phyloP scores from a whole-genome alignment of 768 basidiomycete species.

The Paxillus ammoniavirescens region DNA sequence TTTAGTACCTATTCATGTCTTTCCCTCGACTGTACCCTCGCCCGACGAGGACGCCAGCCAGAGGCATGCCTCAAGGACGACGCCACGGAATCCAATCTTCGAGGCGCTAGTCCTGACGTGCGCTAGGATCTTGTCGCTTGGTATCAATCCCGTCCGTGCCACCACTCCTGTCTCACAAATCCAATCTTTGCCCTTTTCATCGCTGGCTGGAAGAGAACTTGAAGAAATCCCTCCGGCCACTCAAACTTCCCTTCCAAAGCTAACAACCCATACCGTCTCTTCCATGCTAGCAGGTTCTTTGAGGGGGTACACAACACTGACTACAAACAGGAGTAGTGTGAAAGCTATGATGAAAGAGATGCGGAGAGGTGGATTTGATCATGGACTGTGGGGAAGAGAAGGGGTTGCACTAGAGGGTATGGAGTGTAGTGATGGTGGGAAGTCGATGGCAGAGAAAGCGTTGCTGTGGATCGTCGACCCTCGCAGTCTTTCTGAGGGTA shows the following conservation, averaged over 20 bases:
- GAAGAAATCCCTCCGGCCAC: slow-evolving; percentile 51
- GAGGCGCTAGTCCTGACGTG: slow-evolving; percentile 51
- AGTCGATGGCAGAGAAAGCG: slow-evolving; percentile 20
- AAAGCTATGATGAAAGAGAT: slow-evolving; percentile 72
- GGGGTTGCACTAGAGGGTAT: slow-evolving; percentile 8
- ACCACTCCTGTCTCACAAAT: neutral
- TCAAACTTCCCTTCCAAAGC: slow-evolving; percentile 52
- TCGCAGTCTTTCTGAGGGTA: slow-evolving; percentile 70
- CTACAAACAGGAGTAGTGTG: slow-evolving; percentile 79
- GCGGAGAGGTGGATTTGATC: slow-evolving; percentile 26
- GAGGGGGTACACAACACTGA: slow-evolving; percentile 81
- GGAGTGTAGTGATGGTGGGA: slow-evolving; percentile 2
- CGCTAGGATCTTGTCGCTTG: slow-evolving; percentile 49
- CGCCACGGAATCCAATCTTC: slow-evolving; percentile 39
- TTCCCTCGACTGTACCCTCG: slow-evolving; percentile 33
- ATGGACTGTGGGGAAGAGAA: slow-evolving; percentile 24
- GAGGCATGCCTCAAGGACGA: neutral
- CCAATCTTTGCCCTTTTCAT: neutral
- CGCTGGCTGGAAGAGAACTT: neutral
- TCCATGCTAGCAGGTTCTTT: slow-evolving; percentile 69
- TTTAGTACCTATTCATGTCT: slow-evolving; percentile 56
- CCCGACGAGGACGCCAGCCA: neutral
- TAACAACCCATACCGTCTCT: slow-evolving; percentile 77
- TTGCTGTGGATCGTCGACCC: slow-evolving; percentile 79
- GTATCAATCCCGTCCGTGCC: slow-evolving; percentile 15